phyloP scores from a whole-genome alignment of 371 early-diverging fungal genomes.

The Cokeromyces recurvatus region DNA sequence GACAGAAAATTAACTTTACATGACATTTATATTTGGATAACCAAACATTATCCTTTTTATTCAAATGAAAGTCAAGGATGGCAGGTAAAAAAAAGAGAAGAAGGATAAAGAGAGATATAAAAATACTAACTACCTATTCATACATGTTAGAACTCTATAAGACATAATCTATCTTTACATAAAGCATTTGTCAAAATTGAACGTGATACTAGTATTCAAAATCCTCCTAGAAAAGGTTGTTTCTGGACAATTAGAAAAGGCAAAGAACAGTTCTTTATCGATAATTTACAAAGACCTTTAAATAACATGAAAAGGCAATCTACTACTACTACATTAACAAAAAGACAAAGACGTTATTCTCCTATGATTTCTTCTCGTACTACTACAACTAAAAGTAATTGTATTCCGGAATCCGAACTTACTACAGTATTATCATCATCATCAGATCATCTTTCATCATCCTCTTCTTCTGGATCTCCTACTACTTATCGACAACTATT shows the following conservation, averaged over 20 bases:
- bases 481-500: slow-evolving; percentile 12
- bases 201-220: slow-evolving; percentile 15
- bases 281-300: slow-evolving; percentile 19
- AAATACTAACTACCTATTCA: background rate
- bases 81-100: slow-evolving; percentile 74
- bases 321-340: background rate
- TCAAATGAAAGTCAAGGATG: slow-evolving; percentile 75
- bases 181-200: slow-evolving; percentile 29
- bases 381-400: background rate
- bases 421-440: slow-evolving; percentile 7
- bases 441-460: slow-evolving; percentile 8
- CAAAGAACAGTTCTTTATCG: slow-evolving; percentile 25
- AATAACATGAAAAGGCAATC: slow-evolving; percentile 5
- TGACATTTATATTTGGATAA: slow-evolving; percentile 93
- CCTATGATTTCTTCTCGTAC: background rate
- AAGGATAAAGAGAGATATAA: no score
- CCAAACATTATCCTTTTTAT: slow-evolving; percentile 75
- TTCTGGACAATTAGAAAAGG: slow-evolving; percentile 47
- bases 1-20: slow-evolving; percentile 77
- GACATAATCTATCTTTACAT: slow-evolving; percentile 96
- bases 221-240: slow-evolving; percentile 27
- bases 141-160: slow-evolving; percentile 79
- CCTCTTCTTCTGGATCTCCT: slow-evolving; percentile 2
- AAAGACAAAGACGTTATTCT: no score
- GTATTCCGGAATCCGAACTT: slow-evolving; percentile 15